These are phyloP conservation scores for Ambrosiella cleistominuta DNA, from an alignment of 2,329 filamentous ascomycete species.

Conservation along the genomic window DNA sequence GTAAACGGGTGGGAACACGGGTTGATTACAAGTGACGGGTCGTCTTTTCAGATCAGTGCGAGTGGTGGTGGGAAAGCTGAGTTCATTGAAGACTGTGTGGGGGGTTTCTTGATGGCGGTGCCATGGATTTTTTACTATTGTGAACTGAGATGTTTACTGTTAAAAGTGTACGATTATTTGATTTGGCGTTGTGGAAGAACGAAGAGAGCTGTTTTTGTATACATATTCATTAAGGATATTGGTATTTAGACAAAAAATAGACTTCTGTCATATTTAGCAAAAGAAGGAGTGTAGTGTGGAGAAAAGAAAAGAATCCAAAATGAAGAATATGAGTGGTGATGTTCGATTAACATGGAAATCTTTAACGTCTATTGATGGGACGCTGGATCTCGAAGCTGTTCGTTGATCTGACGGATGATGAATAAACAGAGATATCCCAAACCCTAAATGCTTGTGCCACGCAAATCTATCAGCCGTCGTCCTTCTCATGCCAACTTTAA, in stretches of 20 bases:
- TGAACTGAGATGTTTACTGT: not conserved
- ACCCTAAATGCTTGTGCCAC: not conserved
- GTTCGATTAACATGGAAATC: not conserved
- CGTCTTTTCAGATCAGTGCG: not conserved
- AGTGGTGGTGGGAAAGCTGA: not conserved
- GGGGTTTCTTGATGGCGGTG: not conserved
- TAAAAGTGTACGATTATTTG: not conserved
- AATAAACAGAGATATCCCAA: not conserved
- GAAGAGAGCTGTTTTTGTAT: not conserved
- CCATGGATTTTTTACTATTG: not conserved
- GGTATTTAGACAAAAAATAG: slow-evolving; percentile 9
- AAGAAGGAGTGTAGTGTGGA: slow-evolving; percentile 1
- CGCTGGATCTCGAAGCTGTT: too few species aligned
- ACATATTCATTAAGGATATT: not conserved
- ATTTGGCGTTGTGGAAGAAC: not conserved
- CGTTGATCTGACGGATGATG: not conserved
- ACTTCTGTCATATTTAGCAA: not conserved
- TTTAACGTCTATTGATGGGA: too few species aligned
- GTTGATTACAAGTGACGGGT: too few species aligned
- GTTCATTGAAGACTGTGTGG: not conserved
- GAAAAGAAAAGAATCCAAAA: not conserved
- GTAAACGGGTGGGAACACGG: not conserved
- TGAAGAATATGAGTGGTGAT: not conserved
- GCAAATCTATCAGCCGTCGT: not conserved
- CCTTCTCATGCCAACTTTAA: not conserved